Conservation (phyloP, 768 basidiomycete species). For the Amanita pallidorosea region DNA sequence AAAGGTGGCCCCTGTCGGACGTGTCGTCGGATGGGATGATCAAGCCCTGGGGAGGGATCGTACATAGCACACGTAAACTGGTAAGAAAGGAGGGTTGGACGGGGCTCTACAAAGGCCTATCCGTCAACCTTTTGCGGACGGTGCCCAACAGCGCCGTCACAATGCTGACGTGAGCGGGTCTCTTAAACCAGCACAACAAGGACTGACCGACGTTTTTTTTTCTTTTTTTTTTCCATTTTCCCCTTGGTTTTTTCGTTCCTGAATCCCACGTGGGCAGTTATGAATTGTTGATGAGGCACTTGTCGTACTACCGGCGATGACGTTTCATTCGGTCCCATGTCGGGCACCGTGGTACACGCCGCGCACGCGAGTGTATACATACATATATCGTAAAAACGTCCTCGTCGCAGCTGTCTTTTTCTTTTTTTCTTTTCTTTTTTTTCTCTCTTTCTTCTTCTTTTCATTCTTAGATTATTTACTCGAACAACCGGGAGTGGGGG, state of each 20-base stretch:
- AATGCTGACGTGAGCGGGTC: slow-evolving; percentile 67
- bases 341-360: background rate
- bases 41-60: slow-evolving; percentile 51
- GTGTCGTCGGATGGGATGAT: slow-evolving; percentile 55
- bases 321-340: background rate
- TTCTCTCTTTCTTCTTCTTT: background rate
- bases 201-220: background rate
- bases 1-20: slow-evolving; percentile 52
- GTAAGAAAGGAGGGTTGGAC: slow-evolving; percentile 77
- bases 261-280: slow-evolving; percentile 22
- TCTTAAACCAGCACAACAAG: background rate
- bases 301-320: slow-evolving; percentile 15
- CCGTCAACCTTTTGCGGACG: slow-evolving; percentile 89
- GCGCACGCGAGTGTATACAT: background rate
- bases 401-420: background rate
- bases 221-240: background rate
- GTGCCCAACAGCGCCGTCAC: slow-evolving; percentile 96
- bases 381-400: too few species aligned
- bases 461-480: too few species aligned
- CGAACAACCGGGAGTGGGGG: too few species aligned
- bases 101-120: slow-evolving; percentile 86
- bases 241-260: background rate
- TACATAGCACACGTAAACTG: slow-evolving; percentile 65
- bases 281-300: slow-evolving; percentile 44
- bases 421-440: background rate